Conservation (phyloP, 2,329 filamentous ascomycete genomes). For the Nakataea oryzae region DNA sequence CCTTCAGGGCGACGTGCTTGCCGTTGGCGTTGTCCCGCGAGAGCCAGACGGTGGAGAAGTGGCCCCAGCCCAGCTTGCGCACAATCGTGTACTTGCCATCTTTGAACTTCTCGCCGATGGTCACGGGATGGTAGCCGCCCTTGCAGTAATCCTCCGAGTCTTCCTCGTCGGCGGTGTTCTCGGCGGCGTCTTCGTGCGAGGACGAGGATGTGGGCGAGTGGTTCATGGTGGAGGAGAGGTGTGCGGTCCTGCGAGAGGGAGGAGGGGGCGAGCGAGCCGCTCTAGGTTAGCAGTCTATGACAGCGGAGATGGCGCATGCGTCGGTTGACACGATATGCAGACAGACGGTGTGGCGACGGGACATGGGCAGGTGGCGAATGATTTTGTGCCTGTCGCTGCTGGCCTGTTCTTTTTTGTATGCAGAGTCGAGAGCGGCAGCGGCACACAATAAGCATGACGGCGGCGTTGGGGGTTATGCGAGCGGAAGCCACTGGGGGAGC, state of each 20-base stretch:
- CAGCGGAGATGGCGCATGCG: neutral
- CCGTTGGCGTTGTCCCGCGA: slow-evolving; percentile 74
- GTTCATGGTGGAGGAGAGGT: slow-evolving; percentile 45
- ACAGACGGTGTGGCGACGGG: neutral
- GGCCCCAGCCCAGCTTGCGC: slow-evolving; percentile 94
- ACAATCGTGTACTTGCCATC: slow-evolving; percentile 94
- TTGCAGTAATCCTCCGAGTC: slow-evolving; percentile 99
- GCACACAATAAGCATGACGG: neutral
- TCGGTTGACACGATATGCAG: neutral
- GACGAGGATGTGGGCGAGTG: slow-evolving; percentile 69
- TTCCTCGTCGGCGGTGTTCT: slow-evolving; percentile 95
- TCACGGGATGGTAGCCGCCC: slow-evolving; percentile 92
- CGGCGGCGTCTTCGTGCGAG: slow-evolving; percentile 71
- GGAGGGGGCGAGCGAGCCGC: neutral
- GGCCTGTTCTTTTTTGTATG: neutral
- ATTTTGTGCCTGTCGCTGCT: neutral
- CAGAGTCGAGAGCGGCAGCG: neutral
- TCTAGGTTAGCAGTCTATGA: neutral
- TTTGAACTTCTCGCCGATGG: slow-evolving; percentile 93
- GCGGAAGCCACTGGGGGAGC: slow-evolving; percentile 4
- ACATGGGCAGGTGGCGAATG: neutral
- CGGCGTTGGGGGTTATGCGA: neutral
- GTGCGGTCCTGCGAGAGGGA: slow-evolving; percentile 34
- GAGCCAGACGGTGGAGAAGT: slow-evolving; percentile 94
- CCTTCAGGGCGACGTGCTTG: slow-evolving; percentile 95